A percentile compares a stretch with the other conserved stretches of the same genome.
Evolutionary conservation across 305 asterid species (phyloP).

Genomic region (Fraxinus velutina): DNA sequence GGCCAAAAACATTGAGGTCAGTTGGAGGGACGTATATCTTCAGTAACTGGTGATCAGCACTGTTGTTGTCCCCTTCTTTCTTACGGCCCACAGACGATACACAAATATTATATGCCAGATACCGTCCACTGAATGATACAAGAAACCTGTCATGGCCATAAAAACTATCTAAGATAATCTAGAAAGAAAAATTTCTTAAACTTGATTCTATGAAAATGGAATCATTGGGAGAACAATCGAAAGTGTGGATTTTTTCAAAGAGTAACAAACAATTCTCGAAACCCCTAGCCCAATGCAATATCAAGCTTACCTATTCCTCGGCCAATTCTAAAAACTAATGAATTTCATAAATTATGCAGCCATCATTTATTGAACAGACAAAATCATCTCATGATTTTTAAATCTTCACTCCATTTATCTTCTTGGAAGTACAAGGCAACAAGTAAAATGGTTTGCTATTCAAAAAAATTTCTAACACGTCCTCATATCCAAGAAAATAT

Average conservation of each 20-base stretch:
- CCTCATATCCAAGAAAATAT: background rate
- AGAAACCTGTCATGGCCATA: slow-evolving; percentile 56
- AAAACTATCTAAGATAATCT: slow-evolving; percentile 3
- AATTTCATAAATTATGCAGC: background rate
- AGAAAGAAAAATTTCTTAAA: background rate
- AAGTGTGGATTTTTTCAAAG: background rate
- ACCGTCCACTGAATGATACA: slow-evolving; percentile 71
- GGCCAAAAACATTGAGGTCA: slow-evolving; percentile 58
- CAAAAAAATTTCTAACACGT: background rate
- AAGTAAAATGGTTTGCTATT: background rate
- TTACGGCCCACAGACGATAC: slow-evolving; percentile 44
- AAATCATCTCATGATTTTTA: background rate
- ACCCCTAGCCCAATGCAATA: background rate
- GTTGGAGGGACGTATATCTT: slow-evolving; percentile 64
- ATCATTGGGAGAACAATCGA: background rate
- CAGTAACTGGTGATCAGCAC: slow-evolving; percentile 57
- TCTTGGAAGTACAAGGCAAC: background rate
- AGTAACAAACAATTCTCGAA: background rate
- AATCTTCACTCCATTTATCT: background rate
- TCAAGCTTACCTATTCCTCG: background rate
- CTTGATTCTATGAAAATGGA: background rate
- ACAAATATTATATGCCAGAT: slow-evolving; percentile 50
- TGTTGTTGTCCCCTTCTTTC: slow-evolving; percentile 33
- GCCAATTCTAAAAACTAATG: background rate
- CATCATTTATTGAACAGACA: background rate